Conservation (phyloP, 2,329 filamentous ascomycete genomes). For the Hypoxylon sp. region DNA sequence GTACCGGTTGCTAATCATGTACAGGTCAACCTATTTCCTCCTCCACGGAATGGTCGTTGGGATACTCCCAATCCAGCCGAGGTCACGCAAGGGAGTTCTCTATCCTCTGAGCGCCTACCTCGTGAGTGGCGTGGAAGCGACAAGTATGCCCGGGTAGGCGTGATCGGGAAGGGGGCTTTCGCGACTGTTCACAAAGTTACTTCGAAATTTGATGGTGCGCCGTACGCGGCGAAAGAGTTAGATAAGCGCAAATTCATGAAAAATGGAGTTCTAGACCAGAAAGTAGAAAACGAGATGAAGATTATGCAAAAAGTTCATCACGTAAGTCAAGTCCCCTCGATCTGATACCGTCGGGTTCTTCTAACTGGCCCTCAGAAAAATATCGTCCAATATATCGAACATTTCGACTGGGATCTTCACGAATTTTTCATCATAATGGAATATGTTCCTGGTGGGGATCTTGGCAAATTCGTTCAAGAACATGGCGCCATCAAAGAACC, state of each 20-base stretch:
- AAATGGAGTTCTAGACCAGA: conserved; percentile 87
- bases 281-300: conserved; percentile 95
- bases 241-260: conserved; percentile 95
- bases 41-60: conserved; percentile 29
- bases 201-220: conserved; percentile 80
- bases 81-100: conserved; percentile 46
- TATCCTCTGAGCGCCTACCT: conserved; percentile 51
- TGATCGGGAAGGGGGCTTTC: conserved; percentile 93
- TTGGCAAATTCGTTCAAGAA: conserved; percentile 75
- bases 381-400: conserved; percentile 90
- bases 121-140: conserved; percentile 84
- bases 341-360: conserved; percentile 4
- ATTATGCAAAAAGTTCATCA: conserved; percentile 91
- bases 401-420: conserved; percentile 80
- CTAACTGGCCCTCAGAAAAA: conserved; percentile 66
- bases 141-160: conserved; percentile 82
- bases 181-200: conserved; percentile 92
- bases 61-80: conserved; percentile 20
- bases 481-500: conserved; percentile 71
- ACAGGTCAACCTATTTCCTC: conserved; percentile 46
- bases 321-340: conserved; percentile 60
- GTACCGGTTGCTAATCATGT: conserved; percentile 24
- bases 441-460: conserved; percentile 81
- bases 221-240: conserved; percentile 92
- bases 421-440: conserved; percentile 99